A percentile compares a stretch with the other conserved stretches of the same genome.
These are phyloP conservation scores for Catenaria anguillulae DNA, from an alignment of 371 early-diverging fungal species.

Conservation along the genomic window DNA sequence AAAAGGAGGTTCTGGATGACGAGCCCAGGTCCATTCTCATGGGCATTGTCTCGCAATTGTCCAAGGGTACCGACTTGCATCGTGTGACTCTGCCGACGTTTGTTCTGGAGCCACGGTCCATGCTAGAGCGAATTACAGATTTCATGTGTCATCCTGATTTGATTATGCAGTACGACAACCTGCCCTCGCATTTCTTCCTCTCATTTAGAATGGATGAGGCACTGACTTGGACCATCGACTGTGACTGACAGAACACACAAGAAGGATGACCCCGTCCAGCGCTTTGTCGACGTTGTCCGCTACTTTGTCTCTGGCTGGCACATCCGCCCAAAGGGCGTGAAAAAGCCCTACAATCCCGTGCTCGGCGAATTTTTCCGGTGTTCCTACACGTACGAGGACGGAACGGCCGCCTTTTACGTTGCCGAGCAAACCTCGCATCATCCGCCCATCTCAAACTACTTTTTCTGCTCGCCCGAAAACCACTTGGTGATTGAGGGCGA, in stretches of 20 bases:
- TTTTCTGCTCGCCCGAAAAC: slow-evolving; percentile 69
- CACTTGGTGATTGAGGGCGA: slow-evolving; percentile 68
- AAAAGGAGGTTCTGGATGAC: slow-evolving; percentile 70
- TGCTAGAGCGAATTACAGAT: slow-evolving; percentile 89
- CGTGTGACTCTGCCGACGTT: slow-evolving; percentile 89
- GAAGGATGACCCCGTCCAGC: slow-evolving; percentile 50
- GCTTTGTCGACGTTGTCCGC: slow-evolving; percentile 76
- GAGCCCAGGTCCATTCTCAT: slow-evolving; percentile 72
- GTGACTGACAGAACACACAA: slow-evolving; percentile 14
- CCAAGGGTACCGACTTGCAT: slow-evolving; percentile 74
- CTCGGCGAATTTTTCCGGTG: slow-evolving; percentile 87
- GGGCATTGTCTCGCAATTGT: slow-evolving; percentile 67
- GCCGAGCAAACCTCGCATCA: slow-evolving; percentile 96
- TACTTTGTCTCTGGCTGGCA: slow-evolving; percentile 95
- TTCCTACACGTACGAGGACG: slow-evolving; percentile 51
- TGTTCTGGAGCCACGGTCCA: slow-evolving; percentile 86
- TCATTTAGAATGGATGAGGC: too few species aligned
- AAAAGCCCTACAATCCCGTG: slow-evolving; percentile 94
- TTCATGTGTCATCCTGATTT: slow-evolving; percentile 88
- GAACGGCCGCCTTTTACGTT: slow-evolving; percentile 58
- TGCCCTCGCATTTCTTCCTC: too few species aligned
- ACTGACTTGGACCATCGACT: too few species aligned
- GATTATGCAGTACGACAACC: slow-evolving; percentile 63
- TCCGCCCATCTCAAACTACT: slow-evolving; percentile 82
- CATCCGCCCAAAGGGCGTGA: slow-evolving; percentile 88